These are phyloP conservation scores for Citrullus amarus DNA, from an alignment of 306 rosid genomes.

Conservation along the genomic window DNA sequence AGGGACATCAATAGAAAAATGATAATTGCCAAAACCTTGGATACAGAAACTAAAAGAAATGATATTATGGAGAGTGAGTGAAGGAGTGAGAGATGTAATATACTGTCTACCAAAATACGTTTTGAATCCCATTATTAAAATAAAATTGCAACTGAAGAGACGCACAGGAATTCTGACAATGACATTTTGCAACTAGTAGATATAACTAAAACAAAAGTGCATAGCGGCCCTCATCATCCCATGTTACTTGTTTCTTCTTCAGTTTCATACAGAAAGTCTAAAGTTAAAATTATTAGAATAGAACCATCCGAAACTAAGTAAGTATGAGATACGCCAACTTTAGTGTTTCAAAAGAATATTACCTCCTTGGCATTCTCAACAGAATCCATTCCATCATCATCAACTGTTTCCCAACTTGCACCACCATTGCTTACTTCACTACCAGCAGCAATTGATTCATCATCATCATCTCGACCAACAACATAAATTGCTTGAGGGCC, in stretches of 20 bases:
- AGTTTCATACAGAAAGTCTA: neutral
- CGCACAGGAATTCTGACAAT: neutral
- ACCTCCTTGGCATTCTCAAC: constrained; percentile 54
- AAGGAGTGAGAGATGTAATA: neutral
- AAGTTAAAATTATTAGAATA: neutral
- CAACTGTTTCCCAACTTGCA: constrained; percentile 98
- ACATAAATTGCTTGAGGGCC: constrained; percentile 99
- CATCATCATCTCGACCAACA: constrained; percentile 97
- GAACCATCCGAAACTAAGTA: neutral
- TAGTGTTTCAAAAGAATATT: constrained; percentile 20
- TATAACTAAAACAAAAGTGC: neutral
- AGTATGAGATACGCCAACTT: neutral
- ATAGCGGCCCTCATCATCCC: neutral
- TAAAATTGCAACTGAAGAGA: neutral
- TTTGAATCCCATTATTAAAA: neutral
- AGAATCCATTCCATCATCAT: constrained; percentile 63
- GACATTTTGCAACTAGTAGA: neutral
- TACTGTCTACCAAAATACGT: neutral
- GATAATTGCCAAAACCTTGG: neutral
- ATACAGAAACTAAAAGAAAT: neutral
- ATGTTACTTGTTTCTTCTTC: neutral
- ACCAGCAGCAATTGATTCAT: constrained; percentile 75
- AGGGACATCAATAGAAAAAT: neutral
- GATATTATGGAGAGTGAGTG: neutral
- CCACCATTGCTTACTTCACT: constrained; percentile 81